These are phyloP conservation scores for Grosmannia serpens DNA, from an alignment of 2,329 filamentous ascomycete genomes.

Conservation along the genomic window DNA sequence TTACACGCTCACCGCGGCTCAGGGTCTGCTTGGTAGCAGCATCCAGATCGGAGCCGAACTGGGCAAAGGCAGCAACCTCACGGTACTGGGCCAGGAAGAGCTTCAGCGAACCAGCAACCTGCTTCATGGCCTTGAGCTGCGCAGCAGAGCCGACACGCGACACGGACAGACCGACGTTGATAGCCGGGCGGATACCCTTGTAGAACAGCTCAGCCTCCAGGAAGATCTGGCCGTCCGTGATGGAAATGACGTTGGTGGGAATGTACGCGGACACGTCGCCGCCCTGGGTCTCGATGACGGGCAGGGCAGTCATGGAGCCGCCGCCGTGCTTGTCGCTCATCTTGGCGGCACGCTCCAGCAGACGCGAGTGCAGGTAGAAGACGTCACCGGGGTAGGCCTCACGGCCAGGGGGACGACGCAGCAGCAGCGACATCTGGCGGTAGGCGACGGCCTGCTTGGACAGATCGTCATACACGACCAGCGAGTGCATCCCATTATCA, in stretches of 20 bases:
- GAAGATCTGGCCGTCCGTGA: conserved; percentile 99
- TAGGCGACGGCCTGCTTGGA: conserved; percentile 97
- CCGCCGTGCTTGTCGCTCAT: conserved; percentile 92
- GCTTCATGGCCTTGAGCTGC: conserved; percentile 99
- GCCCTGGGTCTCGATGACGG: conserved; percentile 98
- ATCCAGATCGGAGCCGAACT: conserved; percentile 99
- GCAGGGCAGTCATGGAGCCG: conserved; percentile 93
- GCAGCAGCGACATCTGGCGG: conserved; percentile 96
- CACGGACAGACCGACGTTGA: conserved; percentile 99
- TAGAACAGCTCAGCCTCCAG: conserved; percentile 98
- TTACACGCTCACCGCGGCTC: conserved; percentile 92
- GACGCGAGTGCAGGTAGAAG: conserved; percentile 98
- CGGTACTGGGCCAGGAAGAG: conserved; percentile 99
- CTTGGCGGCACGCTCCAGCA: conserved; percentile 98
- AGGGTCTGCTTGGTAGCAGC: conserved; percentile 98
- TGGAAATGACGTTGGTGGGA: conserved; percentile 99
- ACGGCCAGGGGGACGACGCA: conserved; percentile 95
- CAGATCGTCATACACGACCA: conserved; percentile 89
- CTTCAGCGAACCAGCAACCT: conserved; percentile 98
- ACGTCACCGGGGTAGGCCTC: conserved; percentile 99
- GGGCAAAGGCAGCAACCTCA: conserved; percentile 98
- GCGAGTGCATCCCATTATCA: conserved; percentile 76
- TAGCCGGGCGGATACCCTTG: conserved; percentile 99
- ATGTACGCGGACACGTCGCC: conserved; percentile 99
- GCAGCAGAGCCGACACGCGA: conserved; percentile 99